Conservation (phyloP, 176 grass and related monocot species). For the Guadua angustifolia region DNA sequence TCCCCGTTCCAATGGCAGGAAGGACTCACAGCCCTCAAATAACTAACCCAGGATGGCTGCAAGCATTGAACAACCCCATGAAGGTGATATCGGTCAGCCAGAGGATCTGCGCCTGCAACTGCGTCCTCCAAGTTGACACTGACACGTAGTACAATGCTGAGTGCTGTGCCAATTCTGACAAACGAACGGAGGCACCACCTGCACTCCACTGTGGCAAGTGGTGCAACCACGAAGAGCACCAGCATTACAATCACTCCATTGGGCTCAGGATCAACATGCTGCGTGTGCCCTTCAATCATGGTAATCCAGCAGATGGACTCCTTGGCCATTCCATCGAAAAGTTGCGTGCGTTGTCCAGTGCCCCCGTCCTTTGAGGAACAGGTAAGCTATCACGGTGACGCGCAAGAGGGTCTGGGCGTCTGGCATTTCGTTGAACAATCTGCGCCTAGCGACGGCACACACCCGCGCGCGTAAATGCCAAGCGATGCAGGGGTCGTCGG, state of each 20-base stretch:
- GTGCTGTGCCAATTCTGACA: no score
- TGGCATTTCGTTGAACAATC: constrained; percentile 57
- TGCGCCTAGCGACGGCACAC: constrained; percentile 27
- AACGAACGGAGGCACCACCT: no score
- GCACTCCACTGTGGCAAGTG: no score
- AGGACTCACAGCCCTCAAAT: no score
- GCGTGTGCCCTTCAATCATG: constrained; percentile 44
- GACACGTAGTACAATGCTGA: constrained; percentile 30
- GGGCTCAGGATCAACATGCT: no score
- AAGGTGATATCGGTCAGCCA: constrained; percentile 52
- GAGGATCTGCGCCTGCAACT: constrained; percentile 27
- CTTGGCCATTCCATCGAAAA: constrained; percentile 49
- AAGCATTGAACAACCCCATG: constrained; percentile 51
- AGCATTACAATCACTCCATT: no score
- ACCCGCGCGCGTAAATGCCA: constrained; percentile 47
- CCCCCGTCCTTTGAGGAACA: constrained; percentile 44
- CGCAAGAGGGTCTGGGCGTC: background rate
- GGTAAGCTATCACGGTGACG: constrained; percentile 45
- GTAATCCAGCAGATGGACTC: constrained; percentile 57
- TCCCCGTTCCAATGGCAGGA: no score
- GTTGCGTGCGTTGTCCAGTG: constrained; percentile 21
- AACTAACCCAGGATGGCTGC: constrained; percentile 53
- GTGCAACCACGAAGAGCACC: no score
- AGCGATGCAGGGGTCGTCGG: constrained; percentile 42
- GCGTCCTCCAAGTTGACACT: constrained; percentile 52